These are phyloP conservation scores for Fraxinus paxiana DNA, from an alignment of 305 asterid species.

Conservation along the genomic window DNA sequence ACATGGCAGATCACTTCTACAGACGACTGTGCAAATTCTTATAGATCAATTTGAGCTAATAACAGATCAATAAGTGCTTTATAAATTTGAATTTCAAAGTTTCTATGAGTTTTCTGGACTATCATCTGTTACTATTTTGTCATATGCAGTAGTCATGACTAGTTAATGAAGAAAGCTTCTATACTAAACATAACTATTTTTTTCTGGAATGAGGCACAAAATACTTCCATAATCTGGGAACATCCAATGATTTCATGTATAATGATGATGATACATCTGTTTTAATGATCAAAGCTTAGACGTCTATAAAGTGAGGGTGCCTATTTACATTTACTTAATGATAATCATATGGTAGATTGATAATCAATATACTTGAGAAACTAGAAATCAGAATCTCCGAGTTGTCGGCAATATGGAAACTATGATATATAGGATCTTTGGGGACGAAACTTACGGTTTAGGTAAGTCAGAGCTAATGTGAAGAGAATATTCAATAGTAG, in stretches of 20 bases:
- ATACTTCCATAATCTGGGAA: not conserved
- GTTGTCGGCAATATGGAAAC: not conserved
- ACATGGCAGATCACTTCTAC: not conserved
- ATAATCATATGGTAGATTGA: not conserved
- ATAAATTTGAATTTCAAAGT: not conserved
- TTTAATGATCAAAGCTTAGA: not conserved
- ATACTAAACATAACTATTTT: not conserved
- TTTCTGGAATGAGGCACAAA: not conserved
- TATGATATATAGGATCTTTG: conserved; percentile 9
- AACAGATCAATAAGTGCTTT: not conserved
- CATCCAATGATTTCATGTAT: not conserved
- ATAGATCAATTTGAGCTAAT: not conserved
- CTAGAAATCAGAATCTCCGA: not conserved
- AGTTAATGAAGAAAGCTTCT: not conserved
- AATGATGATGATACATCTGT: not conserved
- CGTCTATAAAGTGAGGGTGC: not conserved
- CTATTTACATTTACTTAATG: not conserved
- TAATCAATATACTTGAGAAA: not conserved
- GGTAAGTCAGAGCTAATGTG: conserved; percentile 53
- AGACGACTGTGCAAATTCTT: not conserved
- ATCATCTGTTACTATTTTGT: not conserved
- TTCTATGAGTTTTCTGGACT: not conserved
- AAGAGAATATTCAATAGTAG: conserved; percentile 55
- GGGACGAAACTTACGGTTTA: conserved; percentile 60
- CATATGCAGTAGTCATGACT: not conserved